Conservation (phyloP, 2,329 filamentous ascomycete species). For the Fusarium bactridioides region DNA sequence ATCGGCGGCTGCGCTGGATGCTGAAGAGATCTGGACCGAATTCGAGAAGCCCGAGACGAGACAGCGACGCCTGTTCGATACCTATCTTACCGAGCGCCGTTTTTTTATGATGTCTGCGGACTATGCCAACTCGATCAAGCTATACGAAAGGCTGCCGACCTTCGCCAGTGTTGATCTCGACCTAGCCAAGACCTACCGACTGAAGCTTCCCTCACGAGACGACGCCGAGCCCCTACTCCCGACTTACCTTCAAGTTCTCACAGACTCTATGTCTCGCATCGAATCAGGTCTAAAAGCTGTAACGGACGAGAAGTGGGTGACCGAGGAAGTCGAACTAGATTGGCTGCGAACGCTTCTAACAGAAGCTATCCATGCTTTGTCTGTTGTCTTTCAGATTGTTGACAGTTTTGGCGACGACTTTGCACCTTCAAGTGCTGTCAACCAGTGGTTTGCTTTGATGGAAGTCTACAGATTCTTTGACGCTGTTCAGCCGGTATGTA, state of each 20-base stretch:
- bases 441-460: slow-evolving; percentile 80
- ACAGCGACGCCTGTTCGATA: slow-evolving; percentile 71
- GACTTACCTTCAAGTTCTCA: slow-evolving; percentile 57
- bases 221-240: slow-evolving; percentile 56
- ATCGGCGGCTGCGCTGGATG: slow-evolving; percentile 56
- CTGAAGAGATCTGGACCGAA: slow-evolving; percentile 62
- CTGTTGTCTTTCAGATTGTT: slow-evolving; percentile 76
- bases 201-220: slow-evolving; percentile 44
- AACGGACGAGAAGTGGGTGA: slow-evolving; percentile 58
- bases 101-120: slow-evolving; percentile 72
- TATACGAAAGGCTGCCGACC: slow-evolving; percentile 51
- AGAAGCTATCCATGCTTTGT: slow-evolving; percentile 77
- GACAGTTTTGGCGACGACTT: slow-evolving; percentile 65
- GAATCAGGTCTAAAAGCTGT: slow-evolving; percentile 59
- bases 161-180: slow-evolving; percentile 40
- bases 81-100: slow-evolving; percentile 76
- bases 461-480: slow-evolving; percentile 74
- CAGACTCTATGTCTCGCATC: slow-evolving; percentile 58
- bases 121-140: slow-evolving; percentile 58
- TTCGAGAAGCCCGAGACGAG: slow-evolving; percentile 71
- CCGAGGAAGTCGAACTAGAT: slow-evolving; percentile 62
- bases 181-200: slow-evolving; percentile 43
- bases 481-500: slow-evolving; percentile 56
- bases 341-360: slow-evolving; percentile 72
- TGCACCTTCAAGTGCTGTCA: slow-evolving; percentile 64